phyloP scores from a whole-genome alignment of 1,139 yeast species.

The Blastobotrys malaysiensis region DNA sequence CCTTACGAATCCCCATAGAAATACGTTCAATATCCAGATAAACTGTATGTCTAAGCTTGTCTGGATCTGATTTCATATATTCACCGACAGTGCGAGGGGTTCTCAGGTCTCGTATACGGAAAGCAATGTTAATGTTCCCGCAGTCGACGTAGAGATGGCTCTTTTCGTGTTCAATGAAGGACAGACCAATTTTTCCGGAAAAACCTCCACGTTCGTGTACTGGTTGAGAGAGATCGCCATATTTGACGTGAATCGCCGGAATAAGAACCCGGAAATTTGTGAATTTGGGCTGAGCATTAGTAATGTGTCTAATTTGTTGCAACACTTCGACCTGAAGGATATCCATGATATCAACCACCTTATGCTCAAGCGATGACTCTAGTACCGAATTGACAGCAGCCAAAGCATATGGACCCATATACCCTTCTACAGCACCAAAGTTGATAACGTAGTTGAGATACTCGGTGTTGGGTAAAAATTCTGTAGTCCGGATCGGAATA shows the following conservation, averaged over 20 bases:
- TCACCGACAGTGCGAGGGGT: constrained; percentile 22
- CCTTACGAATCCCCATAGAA: constrained; percentile 21
- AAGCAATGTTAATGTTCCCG: constrained; percentile 22
- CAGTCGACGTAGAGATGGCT: constrained; percentile 24
- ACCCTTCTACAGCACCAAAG: constrained; percentile 41
- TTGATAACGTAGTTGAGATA: constrained; percentile 53
- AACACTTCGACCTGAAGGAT: constrained; percentile 58
- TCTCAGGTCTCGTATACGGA: constrained; percentile 18
- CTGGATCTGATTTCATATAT: constrained; percentile 20
- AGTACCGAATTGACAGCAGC: constrained; percentile 23
- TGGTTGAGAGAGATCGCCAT: constrained; percentile 34
- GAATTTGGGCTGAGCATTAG: constrained; percentile 38
- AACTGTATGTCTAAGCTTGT: constrained; percentile 18
- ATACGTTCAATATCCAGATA: constrained; percentile 22
- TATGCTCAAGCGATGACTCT: constrained; percentile 20
- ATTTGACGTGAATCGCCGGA: constrained; percentile 43
- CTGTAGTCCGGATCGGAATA: constrained; percentile 38
- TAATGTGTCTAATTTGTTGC: constrained; percentile 31
- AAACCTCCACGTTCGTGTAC: constrained; percentile 12
- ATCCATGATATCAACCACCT: constrained; percentile 53
- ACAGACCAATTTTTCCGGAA: constrained; percentile 2
- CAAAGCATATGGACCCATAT: constrained; percentile 32
- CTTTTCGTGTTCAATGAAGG: constrained; percentile 12
- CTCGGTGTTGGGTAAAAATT: constrained; percentile 42
- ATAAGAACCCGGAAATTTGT: constrained; percentile 48